Percentiles rank a stretch among this genome's conserved stretches.
Evolutionary conservation across 805 yeast genomes (phyloP).

Genomic region (Starmerella bombicola): DNA sequence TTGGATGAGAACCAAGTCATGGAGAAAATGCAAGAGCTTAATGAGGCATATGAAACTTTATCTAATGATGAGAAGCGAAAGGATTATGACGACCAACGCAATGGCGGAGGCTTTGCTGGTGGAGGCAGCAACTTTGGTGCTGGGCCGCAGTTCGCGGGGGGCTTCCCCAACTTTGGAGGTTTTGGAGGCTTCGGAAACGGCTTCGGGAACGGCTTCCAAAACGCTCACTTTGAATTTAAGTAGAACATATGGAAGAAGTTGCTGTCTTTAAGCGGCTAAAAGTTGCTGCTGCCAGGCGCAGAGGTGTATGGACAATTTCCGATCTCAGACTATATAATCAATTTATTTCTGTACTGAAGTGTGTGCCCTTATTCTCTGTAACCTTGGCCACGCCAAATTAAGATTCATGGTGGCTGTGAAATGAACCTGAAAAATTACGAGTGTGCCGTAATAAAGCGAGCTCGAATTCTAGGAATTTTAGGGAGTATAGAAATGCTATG

Average conservation of each 20-base stretch:
- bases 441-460: no score
- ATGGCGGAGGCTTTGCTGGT: conserved; percentile 10
- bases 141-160: conserved; percentile 8
- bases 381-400: no score
- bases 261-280: background rate
- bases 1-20: conserved; percentile 58
- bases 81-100: conserved; percentile 42
- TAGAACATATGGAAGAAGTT: background rate
- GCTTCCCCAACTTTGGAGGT: conserved; percentile 15
- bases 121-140: conserved; percentile 5
- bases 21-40: conserved; percentile 77
- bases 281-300: no score
- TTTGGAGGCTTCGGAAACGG: background rate
- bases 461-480: no score
- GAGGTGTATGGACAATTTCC: no score
- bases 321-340: no score
- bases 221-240: background rate
- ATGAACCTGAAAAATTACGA: no score
- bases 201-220: background rate
- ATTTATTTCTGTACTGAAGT: no score
- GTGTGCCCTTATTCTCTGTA: no score
- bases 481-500: no score
- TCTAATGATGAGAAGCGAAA: conserved; percentile 51
- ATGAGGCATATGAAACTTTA: conserved; percentile 81
- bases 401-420: no score